Percentiles rank a stretch among this genome's conserved stretches.
Conservation (phyloP, 495 filamentous ascomycete genomes). For the Podospora tetraspora region DNA sequence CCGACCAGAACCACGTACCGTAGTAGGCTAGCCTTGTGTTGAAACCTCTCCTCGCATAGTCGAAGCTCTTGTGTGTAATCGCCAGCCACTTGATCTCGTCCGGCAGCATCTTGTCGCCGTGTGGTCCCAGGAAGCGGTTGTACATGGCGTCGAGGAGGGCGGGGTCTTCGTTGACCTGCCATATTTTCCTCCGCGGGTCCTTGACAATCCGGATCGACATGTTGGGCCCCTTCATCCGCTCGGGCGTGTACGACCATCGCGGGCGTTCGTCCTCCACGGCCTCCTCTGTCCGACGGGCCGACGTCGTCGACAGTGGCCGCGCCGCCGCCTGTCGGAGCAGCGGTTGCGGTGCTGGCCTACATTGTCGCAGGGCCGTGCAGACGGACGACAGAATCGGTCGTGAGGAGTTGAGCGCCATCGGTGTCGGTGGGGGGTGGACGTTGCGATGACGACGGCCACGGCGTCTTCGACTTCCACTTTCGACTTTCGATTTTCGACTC, state of each 20-base stretch:
- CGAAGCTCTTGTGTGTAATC: slow-evolving; percentile 97
- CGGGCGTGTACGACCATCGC: slow-evolving; percentile 79
- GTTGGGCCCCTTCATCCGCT: slow-evolving; percentile 66
- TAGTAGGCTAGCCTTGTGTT: slow-evolving; percentile 90
- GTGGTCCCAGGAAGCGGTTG: slow-evolving; percentile 60
- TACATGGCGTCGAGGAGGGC: slow-evolving; percentile 69
- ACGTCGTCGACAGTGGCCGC: slow-evolving; percentile 22
- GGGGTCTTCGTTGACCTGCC: slow-evolving; percentile 69
- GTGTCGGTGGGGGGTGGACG: not conserved
- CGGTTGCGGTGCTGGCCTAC: slow-evolving; percentile 13
- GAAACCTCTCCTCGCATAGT: slow-evolving; percentile 87
- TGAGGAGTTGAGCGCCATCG: slow-evolving; percentile 30
- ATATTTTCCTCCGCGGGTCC: slow-evolving; percentile 45
- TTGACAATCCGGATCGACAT: slow-evolving; percentile 50
- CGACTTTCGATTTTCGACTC: not conserved
- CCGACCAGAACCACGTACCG: slow-evolving; percentile 49
- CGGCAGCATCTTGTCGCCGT: slow-evolving; percentile 65
- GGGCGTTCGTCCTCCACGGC: slow-evolving; percentile 36
- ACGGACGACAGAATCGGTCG: slow-evolving; percentile 25
- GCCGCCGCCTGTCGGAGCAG: slow-evolving; percentile 11
- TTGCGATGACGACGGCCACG: not conserved
- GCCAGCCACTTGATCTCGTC: slow-evolving; percentile 96
- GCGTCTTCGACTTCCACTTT: not conserved
- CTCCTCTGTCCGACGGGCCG: slow-evolving; percentile 10
- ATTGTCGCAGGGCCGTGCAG: slow-evolving; percentile 21